Evolutionary conservation across 345 rosid genomes (phyloP).

Genomic region (Eucalyptus curtisii): DNA sequence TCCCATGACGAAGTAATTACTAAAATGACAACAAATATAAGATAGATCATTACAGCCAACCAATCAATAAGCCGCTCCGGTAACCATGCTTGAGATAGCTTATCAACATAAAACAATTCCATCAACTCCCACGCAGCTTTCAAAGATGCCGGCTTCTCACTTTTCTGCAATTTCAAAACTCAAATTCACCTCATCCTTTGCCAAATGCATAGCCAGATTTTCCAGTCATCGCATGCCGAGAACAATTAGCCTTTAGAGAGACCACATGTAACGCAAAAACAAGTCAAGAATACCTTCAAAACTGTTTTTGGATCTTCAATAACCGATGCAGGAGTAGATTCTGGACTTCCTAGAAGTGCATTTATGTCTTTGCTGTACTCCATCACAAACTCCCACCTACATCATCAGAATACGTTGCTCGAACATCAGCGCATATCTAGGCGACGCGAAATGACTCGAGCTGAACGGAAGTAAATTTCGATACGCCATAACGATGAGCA

Average conservation of each 20-base stretch:
- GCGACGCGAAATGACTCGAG: neutral
- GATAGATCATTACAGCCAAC: constrained; percentile 71
- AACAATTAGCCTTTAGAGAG: neutral
- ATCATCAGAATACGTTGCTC: neutral
- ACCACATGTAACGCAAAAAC: neutral
- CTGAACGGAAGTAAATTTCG: neutral
- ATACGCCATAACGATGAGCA: neutral
- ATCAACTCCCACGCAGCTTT: constrained; percentile 98
- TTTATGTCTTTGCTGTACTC: constrained; percentile 82
- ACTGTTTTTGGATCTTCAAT: constrained; percentile 58
- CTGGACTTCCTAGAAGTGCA: constrained; percentile 42
- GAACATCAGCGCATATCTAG: neutral
- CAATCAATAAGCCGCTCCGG: constrained; percentile 86
- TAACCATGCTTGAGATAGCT: constrained; percentile 59
- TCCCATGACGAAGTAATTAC: neutral
- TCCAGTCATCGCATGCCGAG: neutral
- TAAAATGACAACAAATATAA: neutral
- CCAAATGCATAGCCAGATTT: neutral
- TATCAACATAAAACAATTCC: constrained; percentile 81
- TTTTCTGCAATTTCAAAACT: constrained; percentile 19
- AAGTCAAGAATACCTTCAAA: constrained; percentile 27
- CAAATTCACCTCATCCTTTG: neutral
- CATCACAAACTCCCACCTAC: constrained; percentile 83
- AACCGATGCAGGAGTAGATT: constrained; percentile 12
- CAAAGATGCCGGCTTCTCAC: constrained; percentile 45